phyloP scores from a whole-genome alignment of 176 grass and related monocot species.

The Ensete ventricosum region DNA sequence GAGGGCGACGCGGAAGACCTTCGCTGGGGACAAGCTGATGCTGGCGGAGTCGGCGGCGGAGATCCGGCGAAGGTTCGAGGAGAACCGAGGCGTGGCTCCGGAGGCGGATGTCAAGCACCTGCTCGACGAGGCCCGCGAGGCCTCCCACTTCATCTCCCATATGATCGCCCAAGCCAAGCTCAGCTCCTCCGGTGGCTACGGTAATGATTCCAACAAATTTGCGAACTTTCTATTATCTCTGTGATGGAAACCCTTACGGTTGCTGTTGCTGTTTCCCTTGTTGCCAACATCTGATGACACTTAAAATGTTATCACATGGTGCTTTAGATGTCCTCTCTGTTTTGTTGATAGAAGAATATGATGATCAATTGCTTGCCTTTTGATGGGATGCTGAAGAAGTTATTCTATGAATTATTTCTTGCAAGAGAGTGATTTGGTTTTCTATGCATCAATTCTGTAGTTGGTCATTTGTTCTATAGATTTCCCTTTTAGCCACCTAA shows the following conservation, averaged over 20 bases:
- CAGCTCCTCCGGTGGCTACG: conserved; percentile 51
- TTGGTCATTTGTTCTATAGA: not conserved
- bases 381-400: not conserved
- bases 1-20: conserved; percentile 68
- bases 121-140: conserved; percentile 67
- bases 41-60: conserved; percentile 62
- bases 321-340: no score
- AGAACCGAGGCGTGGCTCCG: conserved; percentile 36
- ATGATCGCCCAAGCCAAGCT: conserved; percentile 81
- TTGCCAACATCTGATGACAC: no score
- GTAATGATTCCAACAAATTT: conserved; percentile 24
- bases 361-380: not conserved
- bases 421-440: not conserved
- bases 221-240: not conserved
- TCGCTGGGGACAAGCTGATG: conserved; percentile 69
- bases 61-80: conserved; percentile 85
- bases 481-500: not conserved
- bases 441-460: not conserved
- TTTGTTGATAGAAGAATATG: no score
- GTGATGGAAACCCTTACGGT: not conserved
- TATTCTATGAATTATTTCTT: not conserved
- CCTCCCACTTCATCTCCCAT: conserved; percentile 73
- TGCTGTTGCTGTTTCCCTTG: no score
- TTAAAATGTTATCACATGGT: no score
- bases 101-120: conserved; percentile 32